A percentile compares a stretch with the other conserved stretches of the same genome.
Conservation (phyloP, 1,284 basidiomycete genomes). For the Malassezia sp. region DNA sequence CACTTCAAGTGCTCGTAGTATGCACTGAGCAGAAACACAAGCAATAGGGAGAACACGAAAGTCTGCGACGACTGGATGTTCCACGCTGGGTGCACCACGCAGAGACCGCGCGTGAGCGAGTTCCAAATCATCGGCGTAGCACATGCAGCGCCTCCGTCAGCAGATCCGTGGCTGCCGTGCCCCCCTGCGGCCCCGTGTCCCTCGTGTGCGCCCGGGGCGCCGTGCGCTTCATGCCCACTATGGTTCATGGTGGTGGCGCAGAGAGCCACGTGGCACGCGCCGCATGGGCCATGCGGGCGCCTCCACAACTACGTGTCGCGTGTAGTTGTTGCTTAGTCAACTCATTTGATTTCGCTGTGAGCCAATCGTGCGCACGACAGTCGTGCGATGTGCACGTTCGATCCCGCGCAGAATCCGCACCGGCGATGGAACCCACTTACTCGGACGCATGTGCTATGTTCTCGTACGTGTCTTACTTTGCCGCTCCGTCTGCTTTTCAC, state of each 20-base stretch:
- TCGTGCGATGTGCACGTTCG: conserved; percentile 19
- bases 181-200: not conserved
- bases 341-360: too few relatives aligned
- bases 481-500: too few relatives aligned
- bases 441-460: conserved; percentile 40
- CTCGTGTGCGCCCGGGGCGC: not conserved
- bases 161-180: not conserved
- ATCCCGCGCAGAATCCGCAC: conserved; percentile 39
- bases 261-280: not conserved
- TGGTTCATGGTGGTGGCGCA: conserved; percentile 20
- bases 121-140: conserved; percentile 15
- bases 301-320: too few relatives aligned
- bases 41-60: conserved; percentile 5
- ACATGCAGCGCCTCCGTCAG: not conserved
- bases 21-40: conserved; percentile 1
- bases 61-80: conserved; percentile 2
- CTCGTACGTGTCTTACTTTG: too few relatives aligned
- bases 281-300: conserved; percentile 3
- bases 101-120: conserved; percentile 8
- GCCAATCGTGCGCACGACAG: too few relatives aligned
- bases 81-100: conserved; percentile 9
- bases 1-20: conserved; percentile 10
- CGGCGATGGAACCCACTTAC: conserved; percentile 41
- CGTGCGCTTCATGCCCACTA: conserved; percentile 7
- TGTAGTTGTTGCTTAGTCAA: not conserved